Base-by-base conservation (phyloP, 2,329 filamentous ascomycete species). In the Sporothrix mexicana region DNA sequence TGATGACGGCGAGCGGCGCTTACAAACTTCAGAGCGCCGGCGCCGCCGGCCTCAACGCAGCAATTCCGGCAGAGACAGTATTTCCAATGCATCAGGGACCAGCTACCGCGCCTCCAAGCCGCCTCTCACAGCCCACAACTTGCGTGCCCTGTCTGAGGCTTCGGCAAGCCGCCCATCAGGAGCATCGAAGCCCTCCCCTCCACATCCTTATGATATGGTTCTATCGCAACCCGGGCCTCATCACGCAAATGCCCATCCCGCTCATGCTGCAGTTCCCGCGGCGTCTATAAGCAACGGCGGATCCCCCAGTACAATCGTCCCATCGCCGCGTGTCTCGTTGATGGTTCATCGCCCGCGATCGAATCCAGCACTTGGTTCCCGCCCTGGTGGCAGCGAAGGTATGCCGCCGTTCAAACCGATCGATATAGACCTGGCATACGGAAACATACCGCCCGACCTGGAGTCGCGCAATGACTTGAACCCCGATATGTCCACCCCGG, bases 371-470 rank as follows among this genome's bases (percentile, higher is more conserved):
- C 75, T 84, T 3, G 57, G 66, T 45, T 13, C 17, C 8, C 30
- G 30, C n/a, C 3, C 45, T 23, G 41, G 55, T 15, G 25, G 13
- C 77, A 77, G 74, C 78, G 77, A 15, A 36, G 17, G 15, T 17
- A 4, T 10, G 4, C 25, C 25, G 17, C 45, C 55, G 74, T 76
- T 78, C 61, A 84, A 87, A 77, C 85, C 90, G 72, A 90, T 97
- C 77, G 95, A 98, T 79, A 94, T 97, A 93, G 88, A 97, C 79
- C 86, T 98, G 8, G 95, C 95, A 8, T 98, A 98, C 78, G 95
- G 95, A 74, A 91, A 93, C 70, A 85, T 96, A 0, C 93, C 92
- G 0, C 90, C 93, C 72, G 88, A 94, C 77, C 82, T 93, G 82
- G 80, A 83, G 78, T 71, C 82, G 81, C 79, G 84, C 77, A 77